Conservation (phyloP, 768 basidiomycete genomes). For the Lactarius trivialis region DNA sequence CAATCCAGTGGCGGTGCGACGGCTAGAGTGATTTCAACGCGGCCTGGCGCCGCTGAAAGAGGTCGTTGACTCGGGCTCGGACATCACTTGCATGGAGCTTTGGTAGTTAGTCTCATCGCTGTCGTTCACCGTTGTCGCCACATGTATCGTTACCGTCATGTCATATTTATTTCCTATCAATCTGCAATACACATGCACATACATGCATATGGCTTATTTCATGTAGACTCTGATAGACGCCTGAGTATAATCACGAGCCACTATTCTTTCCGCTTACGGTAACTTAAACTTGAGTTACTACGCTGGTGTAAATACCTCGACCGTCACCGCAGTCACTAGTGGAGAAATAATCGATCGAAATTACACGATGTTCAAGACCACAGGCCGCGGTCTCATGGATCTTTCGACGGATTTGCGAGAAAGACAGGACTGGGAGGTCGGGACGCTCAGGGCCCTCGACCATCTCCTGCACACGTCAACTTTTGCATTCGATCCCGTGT, state of each 20-base stretch:
- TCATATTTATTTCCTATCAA: conserved; percentile 16
- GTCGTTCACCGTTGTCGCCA: neutral
- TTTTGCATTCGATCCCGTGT: conserved; percentile 53
- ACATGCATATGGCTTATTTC: neutral
- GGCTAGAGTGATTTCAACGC: conserved; percentile 8
- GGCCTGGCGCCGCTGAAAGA: conserved; percentile 13
- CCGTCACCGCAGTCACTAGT: neutral
- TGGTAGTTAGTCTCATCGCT: neutral
- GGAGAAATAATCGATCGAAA: neutral
- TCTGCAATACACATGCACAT: neutral
- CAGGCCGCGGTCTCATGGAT: conserved; percentile 36
- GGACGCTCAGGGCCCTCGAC: conserved; percentile 41
- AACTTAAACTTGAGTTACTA: neutral
- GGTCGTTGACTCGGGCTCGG: conserved; percentile 2
- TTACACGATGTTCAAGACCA: conserved; percentile 14
- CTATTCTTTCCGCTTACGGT: too few relatives aligned
- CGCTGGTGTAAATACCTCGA: neutral
- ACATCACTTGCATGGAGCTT: neutral
- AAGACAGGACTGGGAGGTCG: conserved; percentile 50
- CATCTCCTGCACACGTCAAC: conserved; percentile 46
- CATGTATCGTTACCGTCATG: conserved; percentile 19
- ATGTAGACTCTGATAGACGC: too few relatives aligned
- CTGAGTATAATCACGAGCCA: too few relatives aligned
- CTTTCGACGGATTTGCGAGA: conserved; percentile 54
- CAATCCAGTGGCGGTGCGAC: conserved; percentile 1